Base-by-base conservation (phyloP, 768 basidiomycete genomes). In the Tulasnella sp. region DNA sequence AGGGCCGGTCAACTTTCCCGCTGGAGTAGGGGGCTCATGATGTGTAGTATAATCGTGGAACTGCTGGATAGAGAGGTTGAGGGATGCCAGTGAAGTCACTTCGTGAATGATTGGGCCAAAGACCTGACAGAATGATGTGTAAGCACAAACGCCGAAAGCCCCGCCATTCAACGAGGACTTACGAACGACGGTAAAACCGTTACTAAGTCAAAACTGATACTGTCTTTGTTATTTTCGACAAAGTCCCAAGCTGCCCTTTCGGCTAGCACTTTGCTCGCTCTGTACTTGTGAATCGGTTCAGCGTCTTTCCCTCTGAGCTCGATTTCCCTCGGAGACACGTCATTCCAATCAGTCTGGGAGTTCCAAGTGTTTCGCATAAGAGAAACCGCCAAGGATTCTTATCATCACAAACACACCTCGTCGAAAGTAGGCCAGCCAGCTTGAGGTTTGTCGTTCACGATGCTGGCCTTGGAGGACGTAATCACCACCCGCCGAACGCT, bases 401-500 rank as follows among this genome's bases (percentile, higher is more conserved):
- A 20, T 18, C 5, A 26, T 70, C 1, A 16, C 15, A 15, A 11
- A 26, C 57, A 6, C 13, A 79, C 79, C 42, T 78, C 72, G 29
- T 67, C 74, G 69, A 74, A 77, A 29, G 23, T 20, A 46, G 46
- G 42, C 40, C 40, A 40, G 40, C 40, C 40, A 1, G 40, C 40
- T n/a, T 18, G 29, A 39, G 57, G 61, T 48, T 77, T 69, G 16
- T 72, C 23, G 29, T 48, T 16, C 20, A 82, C 77, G 80, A 85
- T 81, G 42, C 84, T 81, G 15, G 84, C 85, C 55, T 83, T 82
- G 15, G 84, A 83, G 9, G 82, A 83, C 32, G 85, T 85, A 77
- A 85, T 81, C 16, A 85, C 83, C 5, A 85, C 81, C 37, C 85
- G 81, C 80, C 84, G 81, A 70, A 85, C 81, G 23, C 80, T 73